Evolutionary conservation across 352 stramenopile genomes (phyloP).

Genomic region (Stramenopiles sp.): DNA sequence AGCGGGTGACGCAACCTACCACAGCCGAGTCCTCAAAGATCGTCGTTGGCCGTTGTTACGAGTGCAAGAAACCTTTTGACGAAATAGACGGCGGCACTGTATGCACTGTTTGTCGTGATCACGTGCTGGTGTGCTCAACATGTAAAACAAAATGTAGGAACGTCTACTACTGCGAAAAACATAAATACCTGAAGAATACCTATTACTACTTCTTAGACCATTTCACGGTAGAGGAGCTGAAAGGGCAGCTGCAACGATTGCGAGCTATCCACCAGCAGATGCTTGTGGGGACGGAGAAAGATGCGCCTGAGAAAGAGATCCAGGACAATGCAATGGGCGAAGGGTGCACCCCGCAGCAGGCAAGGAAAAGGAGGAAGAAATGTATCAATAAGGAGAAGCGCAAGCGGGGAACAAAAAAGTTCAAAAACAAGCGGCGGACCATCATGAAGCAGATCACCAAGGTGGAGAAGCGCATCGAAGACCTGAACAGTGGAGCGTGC

Average conservation of each 20-base stretch:
- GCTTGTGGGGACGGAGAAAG: not conserved
- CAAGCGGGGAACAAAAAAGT: not conserved
- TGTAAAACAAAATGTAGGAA: slow-evolving; percentile 22
- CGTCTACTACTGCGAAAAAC: slow-evolving; percentile 5
- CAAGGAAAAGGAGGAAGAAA: not conserved
- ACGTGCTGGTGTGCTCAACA: slow-evolving; percentile 42
- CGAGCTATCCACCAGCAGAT: not conserved
- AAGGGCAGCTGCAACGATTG: not conserved
- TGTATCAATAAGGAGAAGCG: slow-evolving; percentile 5
- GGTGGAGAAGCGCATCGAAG: not conserved
- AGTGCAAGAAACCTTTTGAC: slow-evolving; percentile 39
- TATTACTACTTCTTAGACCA: slow-evolving; percentile 6
- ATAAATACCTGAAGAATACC: not conserved
- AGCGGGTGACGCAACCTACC: slow-evolving; percentile 20
- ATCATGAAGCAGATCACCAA: not conserved
- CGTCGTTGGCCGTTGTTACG: slow-evolving; percentile 40
- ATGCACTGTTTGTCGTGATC: slow-evolving; percentile 49
- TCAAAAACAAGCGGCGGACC: not conserved
- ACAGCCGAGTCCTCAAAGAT: slow-evolving; percentile 32
- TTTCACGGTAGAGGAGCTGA: not conserved
- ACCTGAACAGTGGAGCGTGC: not conserved
- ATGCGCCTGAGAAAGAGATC: not conserved
- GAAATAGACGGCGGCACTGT: slow-evolving; percentile 34
- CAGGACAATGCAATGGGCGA: not conserved
- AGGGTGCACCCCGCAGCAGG: not conserved